Evolutionary conservation across 2,329 filamentous ascomycete genomes (phyloP), one percentile per base, ranked within the genome.

Genomic region (Apiospora malaysiana): DNA sequence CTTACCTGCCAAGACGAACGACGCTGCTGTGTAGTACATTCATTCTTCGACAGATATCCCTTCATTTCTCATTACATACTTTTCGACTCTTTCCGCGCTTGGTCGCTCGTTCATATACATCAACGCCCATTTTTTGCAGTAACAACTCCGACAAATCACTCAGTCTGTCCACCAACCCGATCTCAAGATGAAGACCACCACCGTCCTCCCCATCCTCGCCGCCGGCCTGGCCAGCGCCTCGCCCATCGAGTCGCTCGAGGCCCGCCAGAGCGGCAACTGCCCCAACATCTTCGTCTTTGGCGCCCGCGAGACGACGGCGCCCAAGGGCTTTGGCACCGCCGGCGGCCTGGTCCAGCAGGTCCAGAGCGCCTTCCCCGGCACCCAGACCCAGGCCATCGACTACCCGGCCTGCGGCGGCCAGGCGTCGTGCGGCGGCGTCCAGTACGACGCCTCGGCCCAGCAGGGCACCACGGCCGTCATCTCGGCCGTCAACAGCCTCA

Each of bases 361-460:
- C 56, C 77, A 83, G 8, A 75, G 75, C 27, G 81, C 84, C 16
- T 84, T 86, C 75, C 76, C 85, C 0, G 85, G 85, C 79, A 84
- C 21, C 84, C 84, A 72, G 7, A 77, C 84, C 10, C 83, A 85
- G 71, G 82, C 85, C 4, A 87, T 87, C 74, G 73, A 42, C 70
- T 88, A 88, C 75, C 86, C 89, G 65, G 89, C 89, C 1, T 90
- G 87, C 70, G 89, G 89, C 69, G 89, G 89, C 51, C 86, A 89
- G 75, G 76, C 84, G 6, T 81, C 81, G 1, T 90, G 88, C 74
- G 89, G 89, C 66, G 83, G 86, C 32, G 79, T 85, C 27, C 84
- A 83, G 77, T 91, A 91, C 75, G 87, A 84, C 12, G 83, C 83
- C 74, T 91, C 88, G 2, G 88, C 86, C 1, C 74, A 81, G 0